Percentiles rank a stretch among this genome's conserved stretches.
Conservation (phyloP, 352 stramenopile genomes). For the Phytophthora macrochlamydospora region DNA sequence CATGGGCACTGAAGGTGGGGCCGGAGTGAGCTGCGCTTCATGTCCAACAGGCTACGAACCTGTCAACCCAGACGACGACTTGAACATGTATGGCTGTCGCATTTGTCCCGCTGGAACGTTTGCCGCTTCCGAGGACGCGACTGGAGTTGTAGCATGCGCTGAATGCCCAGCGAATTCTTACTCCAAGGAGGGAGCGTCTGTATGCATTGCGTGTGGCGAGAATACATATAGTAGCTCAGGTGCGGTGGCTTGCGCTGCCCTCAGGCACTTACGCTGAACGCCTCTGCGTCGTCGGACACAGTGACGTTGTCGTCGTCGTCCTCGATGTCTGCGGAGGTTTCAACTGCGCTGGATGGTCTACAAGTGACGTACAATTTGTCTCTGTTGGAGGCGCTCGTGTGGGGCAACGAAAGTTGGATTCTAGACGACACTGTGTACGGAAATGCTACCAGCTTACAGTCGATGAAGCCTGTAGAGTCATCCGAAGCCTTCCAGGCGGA, state of each 20-base stretch:
- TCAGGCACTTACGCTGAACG: conserved; percentile 46
- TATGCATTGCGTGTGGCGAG: conserved; percentile 60
- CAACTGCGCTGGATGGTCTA: conserved; percentile 31
- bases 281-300: conserved; percentile 20
- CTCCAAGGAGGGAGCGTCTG: conserved; percentile 48
- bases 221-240: conserved; percentile 66
- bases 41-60: conserved; percentile 64
- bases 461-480: conserved; percentile 43
- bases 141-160: conserved; percentile 50
- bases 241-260: conserved; percentile 49
- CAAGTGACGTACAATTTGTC: conserved; percentile 77
- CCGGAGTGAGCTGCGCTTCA: conserved; percentile 52
- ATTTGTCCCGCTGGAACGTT: conserved; percentile 70
- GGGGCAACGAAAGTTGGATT: conserved; percentile 69
- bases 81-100: conserved; percentile 46
- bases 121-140: conserved; percentile 24
- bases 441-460: conserved; percentile 36
- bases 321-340: conserved; percentile 21
- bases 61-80: conserved; percentile 26
- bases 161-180: conserved; percentile 68
- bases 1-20: conserved; percentile 53
- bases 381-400: conserved; percentile 68
- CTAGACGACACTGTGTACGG: conserved; percentile 47
- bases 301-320: conserved; percentile 29
- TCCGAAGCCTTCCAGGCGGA: conserved; percentile 55